Base-by-base conservation (phyloP, 1,139 yeast genomes). In the Scheffersomyces segobiensis region DNA sequence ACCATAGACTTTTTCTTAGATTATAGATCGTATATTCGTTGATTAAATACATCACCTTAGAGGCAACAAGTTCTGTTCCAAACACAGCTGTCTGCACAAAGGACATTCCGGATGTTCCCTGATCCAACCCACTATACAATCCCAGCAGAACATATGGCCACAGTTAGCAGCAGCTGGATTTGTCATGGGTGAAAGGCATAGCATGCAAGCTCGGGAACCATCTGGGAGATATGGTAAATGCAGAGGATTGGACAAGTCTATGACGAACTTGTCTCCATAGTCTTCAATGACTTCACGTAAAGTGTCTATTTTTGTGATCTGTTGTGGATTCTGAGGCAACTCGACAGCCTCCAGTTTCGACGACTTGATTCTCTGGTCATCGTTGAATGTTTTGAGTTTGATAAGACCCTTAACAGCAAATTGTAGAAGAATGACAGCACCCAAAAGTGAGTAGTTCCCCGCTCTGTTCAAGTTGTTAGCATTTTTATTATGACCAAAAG, bases 71-170 rank as follows among this genome's bases (percentile, higher is more conserved):
- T 90, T 87, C 71, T 91, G 96, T 66, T 89, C 93, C 52, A 81
- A 77, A 60, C 95, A 85, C 52, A 79, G 81, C 63, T 88, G 96
- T 60, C 99, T 76, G 68, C 99, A 95, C 48, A 95, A 77, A 0
- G 99, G 98, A 70, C 99, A 95, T 68, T 93, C 98, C 0, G 93
- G 88, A 65, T 86, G 85, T 58, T 93, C 97, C 62, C 92, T 79
- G 57, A 93, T 85, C 98, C 98, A 95, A 65, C 91, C 97, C 6
- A 87, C 82, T 7, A 92, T 87, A 70, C 99, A 95, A 6, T 80
- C 82, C 98, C 98, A 95, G 73, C 99, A 95, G 71, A 91, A 93
- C 19, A 91, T 62, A 71, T 95, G 99, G 0, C 99, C 99, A 74
- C 99, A 95, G 10, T 88, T 84, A 0, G 97, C 93, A 59, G 93